Conservation (phyloP, 129 eudicot species). For the Lactuca saligna region DNA sequence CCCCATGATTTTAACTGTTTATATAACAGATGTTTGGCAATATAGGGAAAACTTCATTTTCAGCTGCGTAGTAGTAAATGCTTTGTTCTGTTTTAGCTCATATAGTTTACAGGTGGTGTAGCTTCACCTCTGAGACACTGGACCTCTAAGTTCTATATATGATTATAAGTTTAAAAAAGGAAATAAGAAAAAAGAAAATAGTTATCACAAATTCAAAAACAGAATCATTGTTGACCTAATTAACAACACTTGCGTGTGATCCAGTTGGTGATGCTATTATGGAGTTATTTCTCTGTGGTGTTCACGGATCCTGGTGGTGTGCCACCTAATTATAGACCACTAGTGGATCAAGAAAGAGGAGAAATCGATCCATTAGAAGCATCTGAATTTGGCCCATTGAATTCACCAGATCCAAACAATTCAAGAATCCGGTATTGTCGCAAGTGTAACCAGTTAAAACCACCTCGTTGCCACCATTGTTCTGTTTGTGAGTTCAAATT, state of each 20-base stretch:
- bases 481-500: slow-evolving; percentile 76
- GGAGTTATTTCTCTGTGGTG: slow-evolving; percentile 96
- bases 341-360: slow-evolving; percentile 78
- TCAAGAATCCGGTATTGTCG: slow-evolving; percentile 71
- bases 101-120: neutral
- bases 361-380: slow-evolving; percentile 72
- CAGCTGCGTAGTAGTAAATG: slow-evolving; percentile 1
- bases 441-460: slow-evolving; percentile 94
- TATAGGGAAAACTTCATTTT: slow-evolving; percentile 14
- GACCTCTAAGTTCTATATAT: slow-evolving; percentile 1
- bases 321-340: slow-evolving; percentile 89
- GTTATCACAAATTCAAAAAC: neutral
- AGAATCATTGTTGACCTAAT: slow-evolving; percentile 10
- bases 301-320: slow-evolving; percentile 91
- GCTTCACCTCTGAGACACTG: neutral
- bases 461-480: slow-evolving; percentile 99
- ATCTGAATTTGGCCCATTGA: slow-evolving; percentile 52
- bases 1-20: slow-evolving; percentile 11
- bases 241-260: slow-evolving; percentile 12
- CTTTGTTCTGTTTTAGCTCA: slow-evolving; percentile 16
- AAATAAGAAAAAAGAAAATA: neutral
- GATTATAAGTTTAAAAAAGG: slow-evolving; percentile 22
- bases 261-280: slow-evolving; percentile 89
- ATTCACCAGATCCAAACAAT: slow-evolving; percentile 47
- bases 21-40: slow-evolving; percentile 18